Base-by-base conservation (phyloP, 2,329 filamentous ascomycete genomes). In the Tolypocladium amazonense region DNA sequence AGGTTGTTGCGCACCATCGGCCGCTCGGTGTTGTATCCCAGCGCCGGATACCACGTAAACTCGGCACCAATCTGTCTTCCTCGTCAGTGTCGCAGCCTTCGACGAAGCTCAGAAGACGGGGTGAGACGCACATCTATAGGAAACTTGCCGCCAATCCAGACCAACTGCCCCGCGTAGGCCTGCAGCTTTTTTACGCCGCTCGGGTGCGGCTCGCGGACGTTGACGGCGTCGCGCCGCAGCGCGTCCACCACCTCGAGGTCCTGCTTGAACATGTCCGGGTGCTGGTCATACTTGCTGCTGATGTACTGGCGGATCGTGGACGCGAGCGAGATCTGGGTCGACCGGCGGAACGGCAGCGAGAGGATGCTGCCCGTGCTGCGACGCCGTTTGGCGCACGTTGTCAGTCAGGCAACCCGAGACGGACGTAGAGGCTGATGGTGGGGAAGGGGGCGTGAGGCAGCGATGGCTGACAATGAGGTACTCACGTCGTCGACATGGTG, bases 211-310 rank as follows among this genome's bases (percentile, higher is more conserved):
- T 99, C 94, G 61, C 88, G 85, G 2, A 94, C 88, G 72, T 92
- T 90, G 59, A 96, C 81, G n/a, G 94, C 94, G 71, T 95, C 90
- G 63, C 84, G 83, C 6, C 94, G 87, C 60, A 97, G 78, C 56
- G 84, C 80, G 71, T 97, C 92, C 68, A 99, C 92, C 65, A 88
- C 83, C 70, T 92, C 86, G 61, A 86, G 85, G 76, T 99, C 94
- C 64, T 90, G 83, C 63, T 86, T 85, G 75, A 99, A 99, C 88
- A 96, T 96, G 74, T 97, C 92, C 39, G 94, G 93, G 71, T 96
- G 93, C 73, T 99, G 94, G 75, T 97, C 93, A 87, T 97, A 97
- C 81, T 97, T 97, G 74, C 86, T 88, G 62, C 92, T 96, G 70
- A 99, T 97, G 78, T 99, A 97, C 72, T 94, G 88, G 65, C 90